phyloP scores from a whole-genome alignment of 257 asterid species.

The Nicotiana tomentosiformis region DNA sequence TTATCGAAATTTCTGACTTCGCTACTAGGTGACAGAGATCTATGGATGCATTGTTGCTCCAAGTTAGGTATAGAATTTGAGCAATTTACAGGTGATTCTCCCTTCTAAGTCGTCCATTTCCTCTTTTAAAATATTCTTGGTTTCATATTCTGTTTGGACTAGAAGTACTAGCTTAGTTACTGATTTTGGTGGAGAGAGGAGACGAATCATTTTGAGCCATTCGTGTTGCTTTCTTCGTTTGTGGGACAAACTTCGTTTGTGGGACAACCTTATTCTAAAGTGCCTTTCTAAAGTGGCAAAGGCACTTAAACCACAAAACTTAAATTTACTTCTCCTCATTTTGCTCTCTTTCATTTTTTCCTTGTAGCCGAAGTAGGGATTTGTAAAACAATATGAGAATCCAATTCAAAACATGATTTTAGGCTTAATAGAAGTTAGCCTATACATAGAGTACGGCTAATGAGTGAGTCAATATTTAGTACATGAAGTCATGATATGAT shows the following conservation, averaged over 20 bases:
- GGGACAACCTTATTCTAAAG: neutral
- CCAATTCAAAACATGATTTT: neutral
- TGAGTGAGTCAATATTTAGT: no score
- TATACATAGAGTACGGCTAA: no score
- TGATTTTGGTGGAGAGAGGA: neutral
- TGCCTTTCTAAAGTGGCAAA: neutral
- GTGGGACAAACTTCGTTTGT: constrained; percentile 1
- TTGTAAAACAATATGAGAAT: neutral
- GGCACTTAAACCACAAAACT: neutral
- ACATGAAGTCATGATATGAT: no score
- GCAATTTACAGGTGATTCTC: constrained; percentile 2
- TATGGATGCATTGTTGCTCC: neutral
- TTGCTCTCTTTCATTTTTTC: no score
- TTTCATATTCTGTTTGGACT: neutral
- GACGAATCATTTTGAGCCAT: neutral
- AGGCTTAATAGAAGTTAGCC: no score
- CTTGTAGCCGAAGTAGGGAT: neutral
- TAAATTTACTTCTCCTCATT: neutral
- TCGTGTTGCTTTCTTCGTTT: neutral
- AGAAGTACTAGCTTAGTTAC: neutral
- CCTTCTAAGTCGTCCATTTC: neutral
- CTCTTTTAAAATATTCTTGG: neutral
- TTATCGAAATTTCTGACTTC: no score
- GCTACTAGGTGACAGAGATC: neutral
- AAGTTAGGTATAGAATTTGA: neutral